These are phyloP conservation scores for maize (Zea mays) DNA, from an alignment of 176 grass and related monocot species.

Conservation along the genomic window Zm-B73-REFERENCE-NAM-5.0 NC_050098.1:201405501-201406000, in stretches of 20 bases:
- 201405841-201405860: slow-evolving; percentile 1
- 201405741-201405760: not conserved
- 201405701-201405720: slow-evolving; percentile 30
- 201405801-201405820: slow-evolving; percentile 18
- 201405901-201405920: slow-evolving; percentile 41
- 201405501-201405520: slow-evolving; percentile 9
- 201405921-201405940: not conserved
- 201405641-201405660: slow-evolving; percentile 19
- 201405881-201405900: slow-evolving; percentile 8
- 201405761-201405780: no score
- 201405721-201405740: slow-evolving; percentile 44
- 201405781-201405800: slow-evolving; percentile 30
- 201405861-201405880: slow-evolving; percentile 20
- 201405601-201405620: not conserved
- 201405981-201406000: not conserved
- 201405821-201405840: slow-evolving; percentile 32
- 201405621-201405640: not conserved
- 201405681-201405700: slow-evolving; percentile 1
- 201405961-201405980: not conserved
- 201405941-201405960: no score
- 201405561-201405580: slow-evolving; percentile 1
- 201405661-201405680: slow-evolving; percentile 50
- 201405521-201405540: not conserved
- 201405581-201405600: not conserved
- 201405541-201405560: not conserved